Conservation (phyloP, 176 grass and related monocot species). For the Eragrostis nindensis region DNA sequence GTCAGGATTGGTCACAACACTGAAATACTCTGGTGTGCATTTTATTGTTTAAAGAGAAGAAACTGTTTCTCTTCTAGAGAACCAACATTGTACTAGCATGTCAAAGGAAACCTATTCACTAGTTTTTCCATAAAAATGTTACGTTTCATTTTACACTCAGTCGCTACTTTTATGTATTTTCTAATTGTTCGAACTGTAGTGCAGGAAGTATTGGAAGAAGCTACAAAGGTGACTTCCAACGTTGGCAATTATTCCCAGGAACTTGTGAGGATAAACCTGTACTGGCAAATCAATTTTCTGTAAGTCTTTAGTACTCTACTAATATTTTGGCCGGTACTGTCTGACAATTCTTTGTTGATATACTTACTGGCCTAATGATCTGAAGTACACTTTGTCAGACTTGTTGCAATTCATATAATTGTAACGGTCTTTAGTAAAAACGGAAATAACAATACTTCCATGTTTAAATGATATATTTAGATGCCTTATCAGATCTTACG, state of each 20-base stretch:
- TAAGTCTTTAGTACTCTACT: slow-evolving; percentile 50
- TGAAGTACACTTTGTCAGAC: slow-evolving; percentile 16
- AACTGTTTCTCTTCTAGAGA: slow-evolving; percentile 3
- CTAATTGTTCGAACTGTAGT: slow-evolving; percentile 62
- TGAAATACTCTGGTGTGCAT: background rate
- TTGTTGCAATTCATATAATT: background rate
- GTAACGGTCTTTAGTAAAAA: background rate
- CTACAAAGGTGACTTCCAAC: slow-evolving; percentile 93
- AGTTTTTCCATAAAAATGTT: slow-evolving; percentile 9
- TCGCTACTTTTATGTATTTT: slow-evolving; percentile 27
- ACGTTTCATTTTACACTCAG: background rate
- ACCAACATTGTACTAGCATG: background rate
- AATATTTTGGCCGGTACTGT: background rate
- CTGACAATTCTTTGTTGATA: background rate
- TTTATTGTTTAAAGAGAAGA: background rate
- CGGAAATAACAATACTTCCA: background rate
- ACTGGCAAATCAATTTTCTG: slow-evolving; percentile 95
- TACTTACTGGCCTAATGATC: background rate
- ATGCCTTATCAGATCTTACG: slow-evolving; percentile 5
- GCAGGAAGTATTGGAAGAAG: slow-evolving; percentile 99
- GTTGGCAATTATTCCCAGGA: slow-evolving; percentile 93
- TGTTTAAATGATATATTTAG: slow-evolving; percentile 1
- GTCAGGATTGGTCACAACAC: background rate
- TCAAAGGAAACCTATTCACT: background rate
- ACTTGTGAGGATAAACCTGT: slow-evolving; percentile 79